Evolutionary conservation across 2,329 filamentous ascomycete genomes (phyloP), one percentile per base, ranked within the genome.

Genomic region (Diaporthe humulicola): DNA sequence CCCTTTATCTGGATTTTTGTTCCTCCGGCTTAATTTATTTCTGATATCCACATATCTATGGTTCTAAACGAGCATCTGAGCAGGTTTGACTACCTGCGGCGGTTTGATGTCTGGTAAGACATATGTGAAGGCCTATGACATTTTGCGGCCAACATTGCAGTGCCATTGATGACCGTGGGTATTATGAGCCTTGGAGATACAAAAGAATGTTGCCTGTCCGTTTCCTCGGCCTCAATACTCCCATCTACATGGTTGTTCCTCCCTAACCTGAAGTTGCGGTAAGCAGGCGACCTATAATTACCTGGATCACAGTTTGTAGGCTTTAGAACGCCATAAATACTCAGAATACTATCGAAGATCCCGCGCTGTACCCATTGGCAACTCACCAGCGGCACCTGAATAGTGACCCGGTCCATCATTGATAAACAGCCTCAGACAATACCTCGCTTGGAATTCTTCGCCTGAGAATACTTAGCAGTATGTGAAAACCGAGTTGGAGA

Each of bases 81-180:
- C 5, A 14, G 25, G 5, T 14, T 2, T 12, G 14, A 8, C 25
- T 15, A 52, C 15, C 12, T 54, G 8, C 7, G 2, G 14, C 25
- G 5, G 6, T 4, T 14, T 54, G 14, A 30, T 54, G 25, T 25
- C 4, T 1, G 4, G 4, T 54, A 2, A 9, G 12, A 9, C 9
- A 8, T 17, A 0, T 2, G 14, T 17, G 17, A 30, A 54, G 1
- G 17, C 30, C 14, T 3, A 4, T 3, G 15, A 9, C 14, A 3
- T 15, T 22, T 10, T 56, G 8, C 52, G 8, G 0, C 1, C 28
- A 9, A 10, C 0, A 3, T 8, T 22, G n/a, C 19, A 56, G 1
- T 56, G n/a, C 14, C 3, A n/a, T 19, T 6, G 4, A 19, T 36
- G 33, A 28, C 17, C 28, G 30, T 12, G 25, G 19, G 17, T 2